Base-by-base conservation (phyloP, 139 green algal species). In the Dunaliella sp. region DNA sequence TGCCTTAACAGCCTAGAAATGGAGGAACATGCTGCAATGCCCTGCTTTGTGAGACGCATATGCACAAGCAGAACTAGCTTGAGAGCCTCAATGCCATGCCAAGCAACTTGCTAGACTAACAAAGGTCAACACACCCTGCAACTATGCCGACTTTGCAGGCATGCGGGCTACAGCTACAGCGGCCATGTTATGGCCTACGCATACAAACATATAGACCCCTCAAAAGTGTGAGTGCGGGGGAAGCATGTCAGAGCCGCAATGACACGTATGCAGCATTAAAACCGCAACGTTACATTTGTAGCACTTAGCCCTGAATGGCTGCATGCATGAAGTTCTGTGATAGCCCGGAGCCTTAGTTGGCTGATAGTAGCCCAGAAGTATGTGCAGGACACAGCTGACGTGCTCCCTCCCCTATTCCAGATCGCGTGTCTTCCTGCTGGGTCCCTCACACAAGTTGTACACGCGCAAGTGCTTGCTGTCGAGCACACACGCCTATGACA, bases 361-460 rank as follows among this genome's bases (percentile, higher is more conserved):
- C n/a, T n/a, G n/a, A n/a, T n/a, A n/a, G n/a, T n/a, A n/a, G n/a
- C n/a, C n/a, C n/a, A n/a, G n/a, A n/a, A n/a, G n/a, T n/a, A n/a
- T n/a, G n/a, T n/a, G n/a, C n/a, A n/a, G n/a, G n/a, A n/a, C n/a
- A n/a, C n/a, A n/a, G n/a, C n/a, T n/a, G n/a, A n/a, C n/a, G n/a
- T n/a, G n/a, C n/a, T n/a, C n/a, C n/a, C n/a, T n/a, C n/a, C n/a
- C n/a, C n/a, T n/a, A n/a, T n/a, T 89, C 35, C 92, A 98, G 95
- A 37, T 89, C 84, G 35, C 93, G 95, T 3, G 87, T 98, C 3
- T 98, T 98, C 85, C 84, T 98, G 32, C 81, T 98, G 57, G 97
- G 97, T 1, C 97, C 97, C 25, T 97, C 92, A 0, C 97, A 99
- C 88, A 95, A 99, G 85, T 80, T 95, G 35, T 98, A 95, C 90